Evolutionary conservation across 2,329 filamentous ascomycete species (phyloP), one percentile per base, ranked within the genome.

Genomic region (Penicillium paneum): DNA sequence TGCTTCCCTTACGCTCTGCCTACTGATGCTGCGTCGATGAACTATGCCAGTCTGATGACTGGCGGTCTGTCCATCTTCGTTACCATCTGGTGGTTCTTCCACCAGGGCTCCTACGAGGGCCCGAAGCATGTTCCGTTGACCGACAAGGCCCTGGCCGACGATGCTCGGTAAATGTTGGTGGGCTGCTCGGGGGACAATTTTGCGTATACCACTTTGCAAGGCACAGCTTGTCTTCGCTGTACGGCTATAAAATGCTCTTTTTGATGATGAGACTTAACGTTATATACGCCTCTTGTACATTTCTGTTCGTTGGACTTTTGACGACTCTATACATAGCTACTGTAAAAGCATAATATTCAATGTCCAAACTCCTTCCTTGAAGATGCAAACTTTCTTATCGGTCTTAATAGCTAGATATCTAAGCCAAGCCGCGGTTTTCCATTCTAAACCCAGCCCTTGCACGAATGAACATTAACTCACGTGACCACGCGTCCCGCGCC

Each of bases 1-100:
- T 84, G 81, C 64, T 85, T 85, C 72, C 82, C 81, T 0, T 81
- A 76, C 56, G 65, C 71, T 0, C 59, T 81, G 46, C 76, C 79
- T 11, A 74, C 77, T 6, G 66, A 74, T 53, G 76, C 76, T 2
- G 64, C 67, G 31, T 74, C 68, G 3, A 83, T 83, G 81, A 83
- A 83, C 60, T 83, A 83, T 63, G 74, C 76, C 12, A 78, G 73
- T 60, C 62, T 83, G 41, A 78, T 83, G 59, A 79, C 77, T 1
- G 80, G 79, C 12, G 81, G 79, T 1, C 67, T 82, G 56, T 80
- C 78, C 0, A 70, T 81, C 11, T 74, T 83, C 36, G 72, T 82
- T 1, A 72, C 68, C 0, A 57, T 72, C 1, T 82, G 79, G 78
- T 81, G 70, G 69, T 64, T 74, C 46, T 31, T 73, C 51, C 67